phyloP scores from a whole-genome alignment of 2,329 filamentous ascomycete species.

The Neofusicoccum parvum region DNA sequence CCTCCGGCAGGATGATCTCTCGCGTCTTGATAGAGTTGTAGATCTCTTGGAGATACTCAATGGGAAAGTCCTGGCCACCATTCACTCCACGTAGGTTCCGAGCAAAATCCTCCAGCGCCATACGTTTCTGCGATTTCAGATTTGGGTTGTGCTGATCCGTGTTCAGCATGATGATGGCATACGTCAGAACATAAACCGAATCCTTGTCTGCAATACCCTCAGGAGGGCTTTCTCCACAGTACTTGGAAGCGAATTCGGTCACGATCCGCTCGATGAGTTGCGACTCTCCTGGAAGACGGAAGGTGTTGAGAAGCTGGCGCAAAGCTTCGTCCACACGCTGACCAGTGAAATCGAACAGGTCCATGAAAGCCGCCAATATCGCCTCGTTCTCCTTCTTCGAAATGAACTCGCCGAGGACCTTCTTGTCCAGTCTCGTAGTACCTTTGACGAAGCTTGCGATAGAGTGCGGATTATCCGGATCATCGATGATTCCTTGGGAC shows the following conservation, averaged over 20 bases:
- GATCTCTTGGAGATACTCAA: conserved; percentile 81
- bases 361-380: conserved; percentile 82
- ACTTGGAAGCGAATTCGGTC: conserved; percentile 82
- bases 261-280: conserved; percentile 91
- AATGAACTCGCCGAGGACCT: conserved; percentile 85
- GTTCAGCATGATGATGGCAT: conserved; percentile 97
- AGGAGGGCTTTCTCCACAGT: conserved; percentile 69
- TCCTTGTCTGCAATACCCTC: conserved; percentile 82
- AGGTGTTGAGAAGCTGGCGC: conserved; percentile 82
- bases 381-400: conserved; percentile 87
- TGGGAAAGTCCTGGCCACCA: conserved; percentile 77
- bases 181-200: conserved; percentile 85
- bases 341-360: conserved; percentile 82
- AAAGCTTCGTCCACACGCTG: conserved; percentile 91
- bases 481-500: conserved; percentile 80
- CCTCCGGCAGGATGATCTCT: conserved; percentile 95
- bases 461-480: conserved; percentile 71
- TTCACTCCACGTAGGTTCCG: conserved; percentile 92
- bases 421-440: conserved; percentile 87
- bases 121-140: conserved; percentile 74
- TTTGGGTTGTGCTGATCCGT: conserved; percentile 97
- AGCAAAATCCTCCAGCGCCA: conserved; percentile 81
- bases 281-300: conserved; percentile 91
- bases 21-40: conserved; percentile 89
- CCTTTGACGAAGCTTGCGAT: conserved; percentile 87